Evolutionary conservation across 2,329 filamentous ascomycete species (phyloP), one percentile per base, ranked within the genome.

Genomic region (Pseudogymnoascus sp.): DNA sequence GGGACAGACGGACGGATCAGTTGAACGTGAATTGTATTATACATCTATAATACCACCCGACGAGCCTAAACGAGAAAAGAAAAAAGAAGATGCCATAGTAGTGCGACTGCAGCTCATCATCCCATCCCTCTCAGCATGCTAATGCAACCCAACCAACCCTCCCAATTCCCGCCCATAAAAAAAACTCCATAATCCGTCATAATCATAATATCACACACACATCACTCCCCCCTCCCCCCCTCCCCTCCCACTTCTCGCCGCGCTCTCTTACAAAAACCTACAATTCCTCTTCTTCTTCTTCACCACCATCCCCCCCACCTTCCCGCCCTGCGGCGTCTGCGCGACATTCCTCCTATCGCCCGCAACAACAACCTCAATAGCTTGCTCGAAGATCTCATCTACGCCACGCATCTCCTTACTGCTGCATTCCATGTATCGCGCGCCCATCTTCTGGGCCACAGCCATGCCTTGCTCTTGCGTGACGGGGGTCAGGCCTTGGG

Each of bases 371-470:
- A 90, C 93, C 72, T 93, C 86, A 73, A 99, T 93, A 63, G 95
- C 95, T 66, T 86, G 83, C 75, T 96, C 89, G 77, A 99, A 99
- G 73, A 97, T 95, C 72, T 97, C 93, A 75, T 97, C 91, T 54
- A 99, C 93, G 64, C 95, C 95, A 62, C 83, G 86, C 88, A 96
- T 95, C 78, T 97, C 95, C 78, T 97, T 97, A 77, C 91, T 96
- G 75, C 92, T 96, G 83, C 95, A 99, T 79, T 99, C 95, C 85
- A 96, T 93, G 79, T 99, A 99, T 73, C 87, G 83, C 11, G 95
- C 95, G 67, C 87, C 87, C 95, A 99, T 99, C 79, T 93, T 95
- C 73, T 88, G 85, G 63, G 95, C 93, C 26, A 99, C 93, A 7
- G 86, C 83, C 73, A 89, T 84, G 67, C 93, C 95, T 77, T 99